phyloP scores from a whole-genome alignment of 441 rosid genomes.

The Mallotus repandus region DNA sequence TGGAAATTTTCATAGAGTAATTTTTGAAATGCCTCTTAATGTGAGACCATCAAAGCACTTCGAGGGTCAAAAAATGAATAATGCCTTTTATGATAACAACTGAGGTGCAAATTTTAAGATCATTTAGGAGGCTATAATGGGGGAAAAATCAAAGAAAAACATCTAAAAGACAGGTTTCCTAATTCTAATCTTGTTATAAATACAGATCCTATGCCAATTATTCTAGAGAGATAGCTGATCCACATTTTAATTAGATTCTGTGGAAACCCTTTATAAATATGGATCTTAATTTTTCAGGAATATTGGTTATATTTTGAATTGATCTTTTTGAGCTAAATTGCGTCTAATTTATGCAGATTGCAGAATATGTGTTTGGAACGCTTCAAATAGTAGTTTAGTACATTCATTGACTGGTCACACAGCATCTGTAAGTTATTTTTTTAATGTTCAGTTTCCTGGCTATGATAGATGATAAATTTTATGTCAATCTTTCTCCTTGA shows the following conservation, averaged over 20 bases:
- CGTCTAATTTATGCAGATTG: conserved; percentile 63
- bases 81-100: not conserved
- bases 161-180: not conserved
- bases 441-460: conserved; percentile 10
- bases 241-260: not conserved
- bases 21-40: not conserved
- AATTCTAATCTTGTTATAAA: not conserved
- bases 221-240: conserved; percentile 8
- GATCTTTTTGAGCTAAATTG: conserved; percentile 9
- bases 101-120: not conserved
- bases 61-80: not conserved
- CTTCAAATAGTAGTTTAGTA: conserved; percentile 91
- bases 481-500: conserved; percentile 9
- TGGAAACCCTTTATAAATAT: not conserved
- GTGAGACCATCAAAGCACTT: conserved; percentile 3
- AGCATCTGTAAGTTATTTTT: conserved; percentile 67
- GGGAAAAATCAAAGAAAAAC: not conserved
- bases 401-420: conserved; percentile 98
- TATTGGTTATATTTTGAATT: conserved; percentile 23
- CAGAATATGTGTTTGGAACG: conserved; percentile 99
- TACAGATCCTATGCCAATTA: not conserved
- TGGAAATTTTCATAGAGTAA: not conserved
- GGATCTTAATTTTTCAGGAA: conserved; percentile 3
- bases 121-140: too few species aligned
- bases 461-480: not conserved